Evolutionary conservation across 2,329 filamentous ascomycete genomes (phyloP), one percentile per base, ranked within the genome.

Genomic region (Monosporascus sp.): DNA sequence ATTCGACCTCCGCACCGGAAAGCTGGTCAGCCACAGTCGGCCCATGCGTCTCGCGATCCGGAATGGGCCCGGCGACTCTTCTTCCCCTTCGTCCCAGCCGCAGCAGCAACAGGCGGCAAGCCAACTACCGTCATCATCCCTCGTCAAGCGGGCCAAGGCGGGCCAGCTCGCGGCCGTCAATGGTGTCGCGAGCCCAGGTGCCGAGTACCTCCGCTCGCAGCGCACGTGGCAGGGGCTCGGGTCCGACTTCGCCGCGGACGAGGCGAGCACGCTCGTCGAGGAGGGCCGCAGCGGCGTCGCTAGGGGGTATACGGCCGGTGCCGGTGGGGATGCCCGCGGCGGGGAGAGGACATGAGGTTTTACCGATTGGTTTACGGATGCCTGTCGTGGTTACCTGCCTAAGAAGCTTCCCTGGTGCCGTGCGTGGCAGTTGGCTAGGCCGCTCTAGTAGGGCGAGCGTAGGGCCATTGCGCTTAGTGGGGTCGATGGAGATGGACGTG

Each of bases 221-320:
- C 76, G 94, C 53, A 96, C 90, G 4, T 99, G 94, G 94, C 88
- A 88, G 65, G 94, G 94, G 0, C 72, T 99, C 24, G 94, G 94
- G 0, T 96, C 84, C 57, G 94, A 99, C 68, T 95, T 91, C 63
- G 77, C 82, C 58, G 81, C 86, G 31, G 77, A 80, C n/a, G 77
- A 80, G 51, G 73, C 75, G n/a, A 75, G 88, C 52, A 86, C 88
- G 1, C 68, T 82, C 19, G 81, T 99, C 53, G 91, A 96, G 66
- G 86, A 97, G 71, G 94, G 94, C 1, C 82, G 91, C 59, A 88
- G 86, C 59, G 94, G 94, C 17, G 85, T 97, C 53, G 94, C 94
- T 37, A 85, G 89, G 63, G 94, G 93, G 0, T 99, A 99, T 74
- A 83, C 78, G 0, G 87, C 94, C 50, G 89, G 88, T 27, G 41